phyloP scores from a whole-genome alignment of 305 asterid species.

The Withania somnifera region DNA sequence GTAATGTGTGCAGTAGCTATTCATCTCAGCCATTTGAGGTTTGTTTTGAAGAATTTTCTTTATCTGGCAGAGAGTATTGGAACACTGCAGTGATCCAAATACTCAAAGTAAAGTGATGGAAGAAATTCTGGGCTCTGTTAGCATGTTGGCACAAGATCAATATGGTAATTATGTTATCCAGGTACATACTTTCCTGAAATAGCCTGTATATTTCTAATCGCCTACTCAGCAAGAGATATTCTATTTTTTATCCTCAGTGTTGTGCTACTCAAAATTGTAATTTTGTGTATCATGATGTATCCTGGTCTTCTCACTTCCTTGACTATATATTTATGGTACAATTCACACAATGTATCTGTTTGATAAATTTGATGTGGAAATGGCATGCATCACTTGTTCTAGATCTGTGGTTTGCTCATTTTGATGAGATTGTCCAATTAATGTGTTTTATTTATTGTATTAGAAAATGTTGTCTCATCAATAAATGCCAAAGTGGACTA shows the following conservation, averaged over 20 bases:
- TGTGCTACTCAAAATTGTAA: not conserved
- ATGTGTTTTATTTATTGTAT: not conserved
- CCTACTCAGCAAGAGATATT: not conserved
- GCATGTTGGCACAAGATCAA: slow-evolving; percentile 41
- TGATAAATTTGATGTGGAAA: not conserved
- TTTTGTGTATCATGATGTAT: not conserved
- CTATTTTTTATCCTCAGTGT: not conserved
- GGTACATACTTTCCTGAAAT: slow-evolving; percentile 12
- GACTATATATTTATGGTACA: not conserved
- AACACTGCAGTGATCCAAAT: slow-evolving; percentile 47
- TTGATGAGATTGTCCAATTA: not conserved
- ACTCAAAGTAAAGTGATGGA: slow-evolving; percentile 66
- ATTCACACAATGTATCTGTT: not conserved
- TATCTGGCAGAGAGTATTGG: slow-evolving; percentile 61
- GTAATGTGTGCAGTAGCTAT: not conserved
- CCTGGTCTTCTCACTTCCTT: not conserved
- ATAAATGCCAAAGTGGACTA: not conserved
- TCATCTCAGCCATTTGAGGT: not conserved
- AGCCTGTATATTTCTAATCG: not conserved
- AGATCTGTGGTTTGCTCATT: not conserved
- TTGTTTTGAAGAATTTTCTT: not conserved
- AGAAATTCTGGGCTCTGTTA: slow-evolving; percentile 73
- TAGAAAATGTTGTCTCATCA: not conserved
- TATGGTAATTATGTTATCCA: slow-evolving; percentile 43
- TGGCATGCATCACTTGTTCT: not conserved